A percentile compares a stretch with the other conserved stretches of the same genome.
These are phyloP conservation scores for Neurospora pannonica DNA, from an alignment of 495 filamentous ascomycete species.

Conservation along the genomic window DNA sequence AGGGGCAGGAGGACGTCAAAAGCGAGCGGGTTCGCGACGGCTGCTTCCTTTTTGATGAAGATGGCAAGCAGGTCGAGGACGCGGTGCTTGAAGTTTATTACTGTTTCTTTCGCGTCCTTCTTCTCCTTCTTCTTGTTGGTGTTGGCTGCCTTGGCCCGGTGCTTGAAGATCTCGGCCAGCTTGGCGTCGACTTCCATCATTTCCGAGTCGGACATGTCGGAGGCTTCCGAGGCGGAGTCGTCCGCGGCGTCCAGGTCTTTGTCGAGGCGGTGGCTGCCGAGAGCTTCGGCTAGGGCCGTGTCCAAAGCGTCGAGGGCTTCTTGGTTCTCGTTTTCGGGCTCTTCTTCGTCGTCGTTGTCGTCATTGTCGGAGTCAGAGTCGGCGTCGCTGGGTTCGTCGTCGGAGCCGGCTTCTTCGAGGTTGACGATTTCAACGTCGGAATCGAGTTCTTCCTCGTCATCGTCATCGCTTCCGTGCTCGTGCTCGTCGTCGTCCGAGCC, in stretches of 20 bases:
- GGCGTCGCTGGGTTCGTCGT: conserved; percentile 29
- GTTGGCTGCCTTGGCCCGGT: conserved; percentile 44
- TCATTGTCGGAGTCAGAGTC: conserved; percentile 21
- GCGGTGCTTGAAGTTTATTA: conserved; percentile 90
- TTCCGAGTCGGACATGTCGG: conserved; percentile 87
- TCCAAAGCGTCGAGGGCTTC: conserved; percentile 54
- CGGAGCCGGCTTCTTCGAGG: conserved; percentile 31
- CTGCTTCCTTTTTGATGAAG: conserved; percentile 71
- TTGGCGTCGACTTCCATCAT: conserved; percentile 85
- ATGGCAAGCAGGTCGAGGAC: conserved; percentile 81
- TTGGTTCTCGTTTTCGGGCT: conserved; percentile 36
- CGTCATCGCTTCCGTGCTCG: conserved; percentile 17
- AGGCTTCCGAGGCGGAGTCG: conserved; percentile 48
- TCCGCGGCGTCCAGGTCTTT: conserved; percentile 43
- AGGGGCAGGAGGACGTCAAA: conserved; percentile 59
- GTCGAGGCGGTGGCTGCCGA: conserved; percentile 54
- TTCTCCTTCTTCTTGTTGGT: conserved; percentile 62
- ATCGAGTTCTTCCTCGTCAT: conserved; percentile 24
- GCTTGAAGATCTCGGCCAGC: conserved; percentile 73
- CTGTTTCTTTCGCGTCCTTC: conserved; percentile 77
- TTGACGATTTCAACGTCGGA: conserved; percentile 36
- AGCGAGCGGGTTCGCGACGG: conserved; percentile 49
- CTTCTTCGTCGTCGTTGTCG: conserved; percentile 15
- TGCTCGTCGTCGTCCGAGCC: conserved; percentile 25
- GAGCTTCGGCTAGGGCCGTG: conserved; percentile 64